Evolutionary conservation across 2,329 filamentous ascomycete genomes (phyloP), one percentile per base, ranked within the genome.

Genomic region (Cadophora gregata): DNA sequence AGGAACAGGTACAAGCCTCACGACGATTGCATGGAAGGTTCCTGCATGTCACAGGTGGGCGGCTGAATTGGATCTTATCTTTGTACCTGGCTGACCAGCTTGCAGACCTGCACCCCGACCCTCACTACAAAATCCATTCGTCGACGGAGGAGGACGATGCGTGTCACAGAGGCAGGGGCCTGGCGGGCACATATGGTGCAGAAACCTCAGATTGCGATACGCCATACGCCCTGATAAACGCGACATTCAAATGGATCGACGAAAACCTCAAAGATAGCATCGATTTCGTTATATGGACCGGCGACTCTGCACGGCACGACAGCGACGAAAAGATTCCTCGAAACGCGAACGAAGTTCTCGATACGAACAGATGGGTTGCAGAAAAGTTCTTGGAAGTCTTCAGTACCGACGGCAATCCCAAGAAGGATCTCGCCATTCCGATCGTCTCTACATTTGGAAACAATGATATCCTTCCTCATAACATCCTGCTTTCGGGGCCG

Each of bases 391-490:
- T 85, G 56, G 86, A 93, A 24, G 84, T 91, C 10, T 97, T 97
- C 75, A 84, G 85, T 25, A 82, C 83, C 61, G 73, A 80, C 45
- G 82, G 85, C 50, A 81, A 86, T 70, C 83, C 82, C n/a, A 81
- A 82, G 38, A 82, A 86, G 63, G 86, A 87, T 65, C 85, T 93
- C 66, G 79, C 84, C 14, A 85, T 98, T 4, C 95, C 96, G 4
- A 87, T 98, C 33, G 84, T 99, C 24, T 94, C 96, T 0, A 97
- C 90, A 0, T 90, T 97, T 72, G 96, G 96, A 68, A 99, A 99
- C 81, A 99, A 99, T 79, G 96, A 99, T 76, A 94, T 99, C 66
- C 87, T 97, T 67, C 96, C 96, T 1, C 96, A 99, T 81, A 99
- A 99, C 75, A 96, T 98, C 76, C 89, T 99, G 77, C 83, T 88